Evolutionary conservation across 768 basidiomycete species (phyloP).

Genomic region (Xerocomellus amylosporus): DNA sequence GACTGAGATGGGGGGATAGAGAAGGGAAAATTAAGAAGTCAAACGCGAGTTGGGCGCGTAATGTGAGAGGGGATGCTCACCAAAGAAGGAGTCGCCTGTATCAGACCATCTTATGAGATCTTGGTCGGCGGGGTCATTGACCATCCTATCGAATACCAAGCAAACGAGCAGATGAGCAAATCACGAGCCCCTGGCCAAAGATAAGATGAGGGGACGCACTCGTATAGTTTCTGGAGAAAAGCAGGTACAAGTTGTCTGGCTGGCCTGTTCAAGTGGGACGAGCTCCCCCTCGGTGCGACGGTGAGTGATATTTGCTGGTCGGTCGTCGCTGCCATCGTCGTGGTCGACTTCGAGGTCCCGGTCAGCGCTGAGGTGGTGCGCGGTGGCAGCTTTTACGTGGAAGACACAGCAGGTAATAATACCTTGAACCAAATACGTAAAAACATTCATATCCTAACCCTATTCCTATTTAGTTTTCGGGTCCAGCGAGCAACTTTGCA

Average conservation of each 20-base stretch:
- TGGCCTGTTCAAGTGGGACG: constrained; percentile 44
- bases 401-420: constrained; percentile 18
- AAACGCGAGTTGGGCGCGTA: background rate
- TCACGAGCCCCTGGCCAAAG: constrained; percentile 7
- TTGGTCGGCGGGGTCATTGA: constrained; percentile 79
- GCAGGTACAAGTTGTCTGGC: constrained; percentile 63
- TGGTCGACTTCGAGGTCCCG: constrained; percentile 10
- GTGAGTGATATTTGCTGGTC: constrained; percentile 60
- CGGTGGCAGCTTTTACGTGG: constrained; percentile 5
- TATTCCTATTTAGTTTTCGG: background rate
- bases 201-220: constrained; percentile 47
- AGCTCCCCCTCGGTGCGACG: constrained; percentile 39
- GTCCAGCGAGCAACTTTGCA: background rate
- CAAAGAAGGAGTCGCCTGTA: constrained; percentile 88
- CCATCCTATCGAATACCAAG: constrained; percentile 60
- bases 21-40: background rate
- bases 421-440: constrained; percentile 10
- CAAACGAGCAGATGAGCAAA: constrained; percentile 9
- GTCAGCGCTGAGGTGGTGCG: background rate
- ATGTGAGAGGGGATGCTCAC: constrained; percentile 39
- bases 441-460: constrained; percentile 9
- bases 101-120: constrained; percentile 91
- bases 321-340: constrained; percentile 40
- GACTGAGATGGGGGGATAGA: constrained; percentile 46
- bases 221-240: constrained; percentile 91